Evolutionary conservation across 1,284 basidiomycete species (phyloP), one percentile per base, ranked within the genome.

Genomic region (Sporisorium graminicola): DNA sequence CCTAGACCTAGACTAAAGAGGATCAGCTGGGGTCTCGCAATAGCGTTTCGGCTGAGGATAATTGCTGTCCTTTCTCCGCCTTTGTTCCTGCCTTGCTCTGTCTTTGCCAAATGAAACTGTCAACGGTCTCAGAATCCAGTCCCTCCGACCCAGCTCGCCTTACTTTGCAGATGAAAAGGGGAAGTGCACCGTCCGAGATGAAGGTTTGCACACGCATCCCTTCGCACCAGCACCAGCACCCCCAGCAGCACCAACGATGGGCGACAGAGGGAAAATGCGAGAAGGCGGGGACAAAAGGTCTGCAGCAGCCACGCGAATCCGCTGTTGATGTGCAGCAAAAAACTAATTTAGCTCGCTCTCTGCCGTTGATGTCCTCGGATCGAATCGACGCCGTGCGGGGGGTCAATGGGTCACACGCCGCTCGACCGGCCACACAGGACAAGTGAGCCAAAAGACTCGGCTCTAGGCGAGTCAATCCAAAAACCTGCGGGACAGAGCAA

Each of bases 391-490:
- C n/a, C n/a, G n/a, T n/a, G n/a, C n/a, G n/a, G n/a, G n/a, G n/a
- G n/a, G n/a, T n/a, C n/a, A n/a, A n/a, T n/a, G n/a, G n/a, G n/a
- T n/a, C n/a, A n/a, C n/a, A n/a, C n/a, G n/a, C n/a, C n/a, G n/a
- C n/a, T n/a, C n/a, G n/a, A n/a, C n/a, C n/a, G 49, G 24, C 49
- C 49, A 27, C 26, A 27, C 24, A 1, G 46, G 7, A 49, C 47
- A 49, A 26, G 27, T 16, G 46, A 31, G 49, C 9, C 49, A 50
- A 50, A 29, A 18, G 14, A 5, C 12, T n/a, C 7, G 18, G 29
- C 49, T 31, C 49, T 31, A 50, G 29, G 49, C 49, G 49, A 50
- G 49, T 50, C 49, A 50, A 50, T n/a, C 20, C 49, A 31, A 10
- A 43, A 7, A 43, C 40, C n/a, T 43, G 40, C 40, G n/a, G 49